These are phyloP conservation scores for Astrephomene gubernaculifera DNA, from an alignment of 139 green algal species.

Conservation along the genomic window DNA sequence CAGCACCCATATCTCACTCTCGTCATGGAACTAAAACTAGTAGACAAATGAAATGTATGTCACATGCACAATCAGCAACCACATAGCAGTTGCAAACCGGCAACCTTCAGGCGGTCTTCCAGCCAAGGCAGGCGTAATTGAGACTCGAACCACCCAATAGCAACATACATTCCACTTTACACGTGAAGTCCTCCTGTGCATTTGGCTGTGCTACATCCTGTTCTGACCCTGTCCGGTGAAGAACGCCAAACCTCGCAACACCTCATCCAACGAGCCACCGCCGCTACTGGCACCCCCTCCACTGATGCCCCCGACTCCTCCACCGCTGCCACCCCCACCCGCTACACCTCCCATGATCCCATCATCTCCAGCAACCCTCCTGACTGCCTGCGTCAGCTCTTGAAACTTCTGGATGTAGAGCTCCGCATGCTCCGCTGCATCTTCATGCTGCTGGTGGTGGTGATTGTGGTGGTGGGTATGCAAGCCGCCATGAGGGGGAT, in stretches of 20 bases:
- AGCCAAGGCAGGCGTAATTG: too few relatives aligned
- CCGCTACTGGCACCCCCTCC: neutral
- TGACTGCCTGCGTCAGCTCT: constrained; percentile 11
- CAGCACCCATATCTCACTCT: too few relatives aligned
- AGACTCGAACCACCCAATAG: too few relatives aligned
- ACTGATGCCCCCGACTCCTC: neutral
- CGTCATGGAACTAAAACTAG: too few relatives aligned
- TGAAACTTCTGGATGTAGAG: constrained; percentile 31
- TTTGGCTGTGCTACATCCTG: neutral
- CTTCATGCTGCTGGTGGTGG: too few relatives aligned
- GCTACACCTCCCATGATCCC: neutral
- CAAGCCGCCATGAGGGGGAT: neutral
- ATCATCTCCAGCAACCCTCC: neutral
- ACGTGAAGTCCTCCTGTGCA: too few relatives aligned
- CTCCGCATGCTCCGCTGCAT: neutral
- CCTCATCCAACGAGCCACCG: neutral
- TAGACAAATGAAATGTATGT: too few relatives aligned
- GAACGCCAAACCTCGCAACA: neutral
- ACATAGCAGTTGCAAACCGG: too few relatives aligned
- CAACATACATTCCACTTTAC: too few relatives aligned
- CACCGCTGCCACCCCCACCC: neutral
- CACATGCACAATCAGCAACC: too few relatives aligned
- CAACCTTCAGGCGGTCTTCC: too few relatives aligned
- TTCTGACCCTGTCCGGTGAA: neutral
- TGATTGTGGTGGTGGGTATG: too few relatives aligned